Conservation (phyloP, 164 flowering plant species). For the Aristolochia fimbriata region DNA sequence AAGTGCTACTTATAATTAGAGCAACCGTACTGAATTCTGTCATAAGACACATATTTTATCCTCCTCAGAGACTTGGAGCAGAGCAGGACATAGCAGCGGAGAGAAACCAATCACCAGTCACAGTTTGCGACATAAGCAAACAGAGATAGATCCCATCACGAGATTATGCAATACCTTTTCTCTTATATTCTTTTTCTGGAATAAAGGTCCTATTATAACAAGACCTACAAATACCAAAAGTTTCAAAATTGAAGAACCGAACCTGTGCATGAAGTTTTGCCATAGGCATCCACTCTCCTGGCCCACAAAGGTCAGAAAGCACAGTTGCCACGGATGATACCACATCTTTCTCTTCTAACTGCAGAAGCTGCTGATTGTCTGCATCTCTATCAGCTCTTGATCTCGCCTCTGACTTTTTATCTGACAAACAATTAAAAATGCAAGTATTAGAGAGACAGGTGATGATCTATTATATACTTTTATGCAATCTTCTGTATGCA, state of each 20-base stretch:
- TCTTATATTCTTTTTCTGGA: no score
- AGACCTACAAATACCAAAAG: not conserved
- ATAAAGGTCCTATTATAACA: not conserved
- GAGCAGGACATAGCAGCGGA: no score
- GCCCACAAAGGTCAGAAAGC: conserved; percentile 93
- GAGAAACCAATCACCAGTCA: no score
- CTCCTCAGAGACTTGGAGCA: no score
- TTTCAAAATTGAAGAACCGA: conserved; percentile 9
- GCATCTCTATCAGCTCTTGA: conserved; percentile 69
- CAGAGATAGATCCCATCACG: no score
- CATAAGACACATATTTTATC: no score
- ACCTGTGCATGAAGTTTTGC: conserved; percentile 90
- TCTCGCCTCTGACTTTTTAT: conserved; percentile 70
- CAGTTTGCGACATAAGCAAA: no score
- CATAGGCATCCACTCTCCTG: conserved; percentile 99
- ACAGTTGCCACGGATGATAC: conserved; percentile 93
- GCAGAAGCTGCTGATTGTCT: conserved; percentile 74
- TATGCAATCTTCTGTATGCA: no score
- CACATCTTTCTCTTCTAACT: conserved; percentile 88
- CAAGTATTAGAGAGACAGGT: no score
- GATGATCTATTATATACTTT: no score
- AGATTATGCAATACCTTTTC: not conserved
- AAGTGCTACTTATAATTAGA: no score
- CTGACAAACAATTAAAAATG: conserved; percentile 24
- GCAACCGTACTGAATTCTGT: no score